A percentile compares a stretch with the other conserved stretches of the same genome.
Conservation (phyloP, 306 rosid genomes). For the Citrullus mucosospermus region DNA sequence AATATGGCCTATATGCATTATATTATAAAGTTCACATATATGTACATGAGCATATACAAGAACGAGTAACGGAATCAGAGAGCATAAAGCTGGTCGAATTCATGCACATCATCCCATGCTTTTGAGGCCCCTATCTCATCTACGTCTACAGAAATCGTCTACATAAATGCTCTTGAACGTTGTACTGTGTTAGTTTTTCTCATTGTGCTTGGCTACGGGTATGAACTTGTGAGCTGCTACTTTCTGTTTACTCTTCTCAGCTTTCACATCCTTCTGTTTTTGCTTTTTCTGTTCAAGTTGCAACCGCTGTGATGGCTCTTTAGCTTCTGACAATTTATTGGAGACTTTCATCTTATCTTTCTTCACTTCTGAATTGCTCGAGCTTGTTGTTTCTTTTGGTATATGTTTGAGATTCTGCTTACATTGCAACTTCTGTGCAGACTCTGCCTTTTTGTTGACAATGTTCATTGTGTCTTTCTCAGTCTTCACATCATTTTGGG, state of each 20-base stretch:
- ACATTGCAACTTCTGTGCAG: background rate
- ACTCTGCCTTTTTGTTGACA: background rate
- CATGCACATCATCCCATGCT: background rate
- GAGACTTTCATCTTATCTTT: background rate
- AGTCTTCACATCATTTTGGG: background rate
- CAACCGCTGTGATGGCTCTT: background rate
- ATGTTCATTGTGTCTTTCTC: background rate
- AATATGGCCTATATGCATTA: background rate
- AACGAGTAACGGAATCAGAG: background rate
- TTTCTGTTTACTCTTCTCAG: conserved; percentile 3
- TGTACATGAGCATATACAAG: background rate
- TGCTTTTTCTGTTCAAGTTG: background rate
- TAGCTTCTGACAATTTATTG: background rate
- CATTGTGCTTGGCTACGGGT: background rate
- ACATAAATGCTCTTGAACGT: background rate
- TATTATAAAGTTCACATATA: background rate
- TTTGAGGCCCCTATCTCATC: background rate
- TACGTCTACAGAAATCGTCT: background rate
- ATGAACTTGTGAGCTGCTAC: background rate
- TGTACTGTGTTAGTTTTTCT: background rate
- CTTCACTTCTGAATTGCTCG: background rate
- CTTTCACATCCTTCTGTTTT: conserved; percentile 1
- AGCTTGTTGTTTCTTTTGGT: background rate
- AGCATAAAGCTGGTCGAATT: background rate
- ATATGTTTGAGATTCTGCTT: background rate